phyloP scores from a whole-genome alignment of 148 eudicot species.

The Silene uniflora region DNA sequence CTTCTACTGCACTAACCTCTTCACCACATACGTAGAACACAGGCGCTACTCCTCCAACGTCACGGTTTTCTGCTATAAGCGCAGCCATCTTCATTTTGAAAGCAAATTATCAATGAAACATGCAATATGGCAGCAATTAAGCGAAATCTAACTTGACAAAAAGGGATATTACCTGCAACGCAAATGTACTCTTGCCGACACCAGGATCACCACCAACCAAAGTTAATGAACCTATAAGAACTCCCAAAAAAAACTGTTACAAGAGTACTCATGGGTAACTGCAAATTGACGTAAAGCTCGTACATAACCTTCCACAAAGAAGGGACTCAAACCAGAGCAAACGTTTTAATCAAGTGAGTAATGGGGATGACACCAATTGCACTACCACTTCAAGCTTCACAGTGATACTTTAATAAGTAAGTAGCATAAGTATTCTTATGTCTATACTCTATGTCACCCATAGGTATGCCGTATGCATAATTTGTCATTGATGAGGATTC shows the following conservation, averaged over 20 bases:
- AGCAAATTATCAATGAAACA: conserved; percentile 21
- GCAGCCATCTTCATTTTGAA: conserved; percentile 71
- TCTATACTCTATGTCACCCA: no score
- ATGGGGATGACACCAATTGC: neutral
- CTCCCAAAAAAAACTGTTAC: neutral
- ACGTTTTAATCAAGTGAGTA: neutral
- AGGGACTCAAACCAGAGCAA: no score
- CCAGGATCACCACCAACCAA: conserved; percentile 99
- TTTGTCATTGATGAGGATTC: neutral
- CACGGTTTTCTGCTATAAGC: conserved; percentile 67
- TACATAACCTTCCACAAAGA: no score
- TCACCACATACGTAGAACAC: conserved; percentile 94
- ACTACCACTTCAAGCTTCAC: neutral
- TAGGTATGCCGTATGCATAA: no score
- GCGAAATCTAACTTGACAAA: conserved; percentile 3
- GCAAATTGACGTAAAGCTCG: neutral
- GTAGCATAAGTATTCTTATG: neutral
- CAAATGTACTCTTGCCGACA: conserved; percentile 92
- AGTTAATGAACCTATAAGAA: conserved; percentile 65
- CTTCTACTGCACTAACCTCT: conserved; percentile 57
- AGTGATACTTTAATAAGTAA: neutral
- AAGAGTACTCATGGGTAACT: neutral
- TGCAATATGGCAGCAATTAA: neutral
- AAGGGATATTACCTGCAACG: conserved; percentile 57
- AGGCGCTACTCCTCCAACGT: conserved; percentile 43